Percentiles rank a stretch among this genome's conserved stretches.
Conservation (phyloP, 2,329 filamentous ascomycete genomes). For the Penicillium sp. region DNA sequence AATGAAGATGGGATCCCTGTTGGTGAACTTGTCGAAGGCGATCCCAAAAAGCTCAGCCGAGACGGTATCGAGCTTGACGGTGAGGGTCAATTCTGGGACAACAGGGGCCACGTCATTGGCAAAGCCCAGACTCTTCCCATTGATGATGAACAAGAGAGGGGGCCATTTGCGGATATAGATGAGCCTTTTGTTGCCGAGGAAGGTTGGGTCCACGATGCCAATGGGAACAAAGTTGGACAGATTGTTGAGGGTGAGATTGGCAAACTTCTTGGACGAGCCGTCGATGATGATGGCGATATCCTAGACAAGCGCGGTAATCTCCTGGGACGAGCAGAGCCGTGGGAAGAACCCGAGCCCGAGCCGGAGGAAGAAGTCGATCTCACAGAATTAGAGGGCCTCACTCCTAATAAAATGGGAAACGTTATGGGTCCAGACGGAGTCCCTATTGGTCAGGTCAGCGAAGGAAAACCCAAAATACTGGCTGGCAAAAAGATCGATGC, state of each 20-base stretch:
- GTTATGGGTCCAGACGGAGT: background rate
- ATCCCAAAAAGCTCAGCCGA: background rate
- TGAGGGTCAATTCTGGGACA: background rate
- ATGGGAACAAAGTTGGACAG: slow-evolving; percentile 32
- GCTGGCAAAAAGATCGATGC: background rate
- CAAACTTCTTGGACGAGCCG: background rate
- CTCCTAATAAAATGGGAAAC: background rate
- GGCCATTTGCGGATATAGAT: slow-evolving; percentile 44
- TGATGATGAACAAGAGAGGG: slow-evolving; percentile 29
- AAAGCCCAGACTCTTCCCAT: slow-evolving; percentile 41
- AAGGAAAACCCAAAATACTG: background rate
- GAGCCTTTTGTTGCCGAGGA: slow-evolving; percentile 46
- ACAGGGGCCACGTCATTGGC: background rate
- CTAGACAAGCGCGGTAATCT: background rate
- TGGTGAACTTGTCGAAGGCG: slow-evolving; percentile 59
- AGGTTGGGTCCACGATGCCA: slow-evolving; percentile 48
- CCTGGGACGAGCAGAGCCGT: background rate
- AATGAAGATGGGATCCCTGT: slow-evolving; percentile 44
- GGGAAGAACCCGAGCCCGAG: background rate
- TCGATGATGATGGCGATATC: slow-evolving; percentile 1
- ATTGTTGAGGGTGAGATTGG: background rate
- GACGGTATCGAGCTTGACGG: background rate
- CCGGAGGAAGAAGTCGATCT: background rate
- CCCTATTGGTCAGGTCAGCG: background rate
- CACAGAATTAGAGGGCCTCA: background rate